phyloP scores from a whole-genome alignment of 805 yeast genomes.

The Jamesozyma spencerorum region DNA sequence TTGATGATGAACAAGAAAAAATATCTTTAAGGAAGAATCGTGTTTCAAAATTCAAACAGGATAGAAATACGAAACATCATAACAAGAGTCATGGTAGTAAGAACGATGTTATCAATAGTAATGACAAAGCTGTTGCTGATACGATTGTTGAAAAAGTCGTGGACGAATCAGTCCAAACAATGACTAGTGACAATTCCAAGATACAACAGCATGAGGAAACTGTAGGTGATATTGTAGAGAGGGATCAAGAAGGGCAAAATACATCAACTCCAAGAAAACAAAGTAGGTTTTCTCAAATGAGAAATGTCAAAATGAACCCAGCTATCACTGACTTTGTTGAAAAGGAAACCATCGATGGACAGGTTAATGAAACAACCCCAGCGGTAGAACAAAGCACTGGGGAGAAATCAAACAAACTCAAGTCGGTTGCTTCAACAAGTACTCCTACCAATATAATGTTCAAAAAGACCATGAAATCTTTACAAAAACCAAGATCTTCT shows the following conservation, averaged over 20 bases:
- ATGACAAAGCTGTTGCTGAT: neutral
- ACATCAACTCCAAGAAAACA: neutral
- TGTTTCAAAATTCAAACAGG: slow-evolving; percentile 27
- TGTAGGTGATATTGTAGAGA: slow-evolving; percentile 1
- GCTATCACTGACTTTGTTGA: slow-evolving; percentile 6
- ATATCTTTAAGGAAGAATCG: slow-evolving; percentile 7
- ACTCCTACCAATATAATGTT: neutral
- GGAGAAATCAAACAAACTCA: too few species aligned
- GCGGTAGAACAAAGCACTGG: neutral
- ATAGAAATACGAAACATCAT: slow-evolving; percentile 9
- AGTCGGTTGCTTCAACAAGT: too few species aligned
- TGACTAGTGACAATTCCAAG: neutral
- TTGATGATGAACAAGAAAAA: slow-evolving; percentile 4
- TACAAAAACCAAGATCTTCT: slow-evolving; percentile 1
- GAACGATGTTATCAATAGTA: neutral
- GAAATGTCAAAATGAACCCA: slow-evolving; percentile 4
- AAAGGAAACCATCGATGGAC: slow-evolving; percentile 1
- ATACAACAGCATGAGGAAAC: neutral
- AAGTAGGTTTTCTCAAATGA: neutral
- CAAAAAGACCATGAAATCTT: slow-evolving; percentile 7
- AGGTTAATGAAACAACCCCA: too few species aligned
- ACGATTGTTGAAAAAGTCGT: neutral
- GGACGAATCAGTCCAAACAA: neutral
- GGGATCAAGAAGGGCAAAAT: slow-evolving; percentile 2
- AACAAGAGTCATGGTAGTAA: neutral